Evolutionary conservation across 257 asterid genomes (phyloP), one percentile per base, ranked within the genome.

Genomic region (Salvia miltiorrhiza): DNA sequence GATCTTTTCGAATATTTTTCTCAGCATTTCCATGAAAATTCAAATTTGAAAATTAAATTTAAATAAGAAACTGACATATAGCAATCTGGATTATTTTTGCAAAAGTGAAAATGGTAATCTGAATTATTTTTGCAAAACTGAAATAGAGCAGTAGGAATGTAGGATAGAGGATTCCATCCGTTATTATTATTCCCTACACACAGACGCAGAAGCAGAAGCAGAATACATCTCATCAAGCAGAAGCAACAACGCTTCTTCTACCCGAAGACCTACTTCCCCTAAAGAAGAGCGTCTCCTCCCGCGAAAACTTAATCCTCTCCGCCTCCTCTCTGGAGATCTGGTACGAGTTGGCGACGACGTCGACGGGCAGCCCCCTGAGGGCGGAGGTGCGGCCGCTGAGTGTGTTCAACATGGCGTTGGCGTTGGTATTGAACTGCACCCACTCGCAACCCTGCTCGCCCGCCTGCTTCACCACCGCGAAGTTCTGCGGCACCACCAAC

Each of bases 401-500:
- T 1, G 93, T 84, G 85, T 80, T 90, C 72, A 86, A 65, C 95
- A 84, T 80, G 9, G 97, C 91, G 30, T 86, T 81, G 73, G 71
- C 82, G 30, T 86, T 88, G 28, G 97, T 90, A 76, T 86, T 78
- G 87, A 90, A 90, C 28, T 56, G 88, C 1, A 90, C 86, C 97
- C 97, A 86, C 73, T 90, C 96, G 45, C 65, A 74, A 0, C 86
- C 87, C 43, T 78, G 78, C 9, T 85, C 85, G 16, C 82, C 83
- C 1, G 97, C 92, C 14, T 73, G 86, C 47, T 83, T 88, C 79
- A 85, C 82, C 52, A 75, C 80, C 2, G 88, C 96, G 54, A 48
- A 90, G 68, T 79, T 82, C 77, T 81, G 87, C 1, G 96, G 97
- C 33, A 90, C 94, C 14, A 86, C 87, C 58, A 88, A 6, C 1